These are phyloP conservation scores for Eucalyptus erythrocorys DNA, from an alignment of 345 rosid species.

Conservation along the genomic window DNA sequence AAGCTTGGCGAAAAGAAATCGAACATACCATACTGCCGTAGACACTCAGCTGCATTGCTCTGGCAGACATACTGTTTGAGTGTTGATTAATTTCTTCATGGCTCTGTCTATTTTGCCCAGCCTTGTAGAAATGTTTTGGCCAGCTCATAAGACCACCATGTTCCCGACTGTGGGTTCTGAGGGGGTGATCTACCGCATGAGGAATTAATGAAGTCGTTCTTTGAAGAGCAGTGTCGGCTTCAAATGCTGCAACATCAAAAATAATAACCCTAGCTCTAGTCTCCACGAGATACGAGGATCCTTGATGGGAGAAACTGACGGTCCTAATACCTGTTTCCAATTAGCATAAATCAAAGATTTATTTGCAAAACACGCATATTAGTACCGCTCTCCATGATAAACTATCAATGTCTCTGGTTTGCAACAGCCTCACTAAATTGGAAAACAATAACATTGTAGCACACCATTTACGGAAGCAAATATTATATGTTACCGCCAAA, in stretches of 20 bases:
- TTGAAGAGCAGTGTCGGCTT: constrained; percentile 23
- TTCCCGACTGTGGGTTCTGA: constrained; percentile 39
- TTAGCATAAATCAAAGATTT: not conserved
- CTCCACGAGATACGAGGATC: constrained; percentile 52
- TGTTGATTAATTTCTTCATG: constrained; percentile 1
- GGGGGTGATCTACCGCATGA: constrained; percentile 30
- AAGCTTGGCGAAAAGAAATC: not conserved
- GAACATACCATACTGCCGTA: constrained; percentile 72
- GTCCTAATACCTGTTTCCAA: not conserved
- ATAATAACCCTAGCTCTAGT: constrained; percentile 65
- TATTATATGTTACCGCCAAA: not conserved
- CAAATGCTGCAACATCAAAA: constrained; percentile 47
- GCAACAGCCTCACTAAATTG: not conserved
- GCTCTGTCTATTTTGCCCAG: constrained; percentile 8
- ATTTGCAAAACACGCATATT: not conserved
- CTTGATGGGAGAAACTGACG: constrained; percentile 42
- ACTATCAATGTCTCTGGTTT: not conserved
- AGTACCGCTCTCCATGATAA: not conserved
- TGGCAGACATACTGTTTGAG: constrained; percentile 46
- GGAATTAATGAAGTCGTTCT: constrained; percentile 37
- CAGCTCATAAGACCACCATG: constrained; percentile 59
- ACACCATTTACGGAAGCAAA: not conserved
- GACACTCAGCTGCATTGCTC: constrained; percentile 72
- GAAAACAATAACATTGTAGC: not conserved
- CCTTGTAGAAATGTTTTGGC: constrained; percentile 42